Evolutionary conservation across 805 yeast genomes (phyloP).

Genomic region (Cyberlindnera americana): DNA sequence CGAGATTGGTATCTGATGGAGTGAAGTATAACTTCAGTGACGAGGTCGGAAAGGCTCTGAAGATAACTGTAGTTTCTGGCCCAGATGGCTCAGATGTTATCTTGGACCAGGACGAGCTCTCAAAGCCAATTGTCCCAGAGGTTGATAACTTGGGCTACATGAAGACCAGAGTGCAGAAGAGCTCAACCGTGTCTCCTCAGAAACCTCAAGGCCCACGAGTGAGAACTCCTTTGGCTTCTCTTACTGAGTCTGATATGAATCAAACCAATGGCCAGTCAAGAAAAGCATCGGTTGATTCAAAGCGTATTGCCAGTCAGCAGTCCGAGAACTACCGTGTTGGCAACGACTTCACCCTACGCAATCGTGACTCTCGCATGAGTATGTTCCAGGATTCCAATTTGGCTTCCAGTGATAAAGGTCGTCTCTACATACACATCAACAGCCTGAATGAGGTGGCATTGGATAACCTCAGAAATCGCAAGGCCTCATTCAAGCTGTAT

Average conservation of each 20-base stretch:
- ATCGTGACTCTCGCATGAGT: conserved; percentile 14
- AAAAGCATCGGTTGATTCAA: conserved; percentile 8
- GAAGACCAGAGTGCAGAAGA: conserved; percentile 13
- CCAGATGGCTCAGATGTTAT: conserved; percentile 1
- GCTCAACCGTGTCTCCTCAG: background rate
- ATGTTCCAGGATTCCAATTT: conserved; percentile 1
- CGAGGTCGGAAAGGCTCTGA: conserved; percentile 22
- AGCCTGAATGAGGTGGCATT: conserved; percentile 43
- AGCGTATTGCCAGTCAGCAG: conserved; percentile 14
- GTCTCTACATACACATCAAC: conserved; percentile 42
- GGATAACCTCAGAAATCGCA: conserved; percentile 41
- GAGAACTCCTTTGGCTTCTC: conserved; percentile 21
- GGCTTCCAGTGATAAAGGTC: conserved; percentile 36
- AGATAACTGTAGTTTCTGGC: conserved; percentile 3
- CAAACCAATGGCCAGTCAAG: background rate
- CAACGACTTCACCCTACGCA: conserved; percentile 7
- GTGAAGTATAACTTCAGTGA: conserved; percentile 19
- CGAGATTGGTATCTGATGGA: conserved; percentile 16
- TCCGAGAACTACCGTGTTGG: conserved; percentile 11
- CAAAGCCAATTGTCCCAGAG: conserved; percentile 15
- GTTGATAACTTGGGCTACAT: conserved; percentile 11
- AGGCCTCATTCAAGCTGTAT: conserved; percentile 43
- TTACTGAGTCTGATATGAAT: conserved; percentile 17
- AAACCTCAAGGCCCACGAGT: conserved; percentile 10
- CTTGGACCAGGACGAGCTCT: conserved; percentile 10